Conservation (phyloP, 495 filamentous ascomycete species). For the Aspergillus nanangensis region DNA sequence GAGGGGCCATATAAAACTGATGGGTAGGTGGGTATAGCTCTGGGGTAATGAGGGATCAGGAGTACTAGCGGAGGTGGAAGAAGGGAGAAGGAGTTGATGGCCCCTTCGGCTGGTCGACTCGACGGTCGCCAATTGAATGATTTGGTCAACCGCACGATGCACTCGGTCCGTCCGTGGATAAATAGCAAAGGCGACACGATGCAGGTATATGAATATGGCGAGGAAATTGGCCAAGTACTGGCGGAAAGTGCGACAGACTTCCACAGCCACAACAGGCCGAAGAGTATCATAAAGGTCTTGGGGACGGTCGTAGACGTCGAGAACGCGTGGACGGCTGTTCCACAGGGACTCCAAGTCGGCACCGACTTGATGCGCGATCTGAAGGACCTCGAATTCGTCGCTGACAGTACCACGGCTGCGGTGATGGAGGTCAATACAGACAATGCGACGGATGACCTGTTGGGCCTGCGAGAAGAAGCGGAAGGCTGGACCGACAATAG, state of each 20-base stretch:
- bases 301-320: constrained; percentile 29
- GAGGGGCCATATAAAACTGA: constrained; percentile 35
- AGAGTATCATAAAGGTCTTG: constrained; percentile 24
- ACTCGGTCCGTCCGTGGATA: constrained; percentile 39
- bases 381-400: constrained; percentile 40
- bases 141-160: constrained; percentile 34
- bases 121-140: constrained; percentile 33
- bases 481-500: constrained; percentile 31
- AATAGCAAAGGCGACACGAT: constrained; percentile 39
- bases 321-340: constrained; percentile 29
- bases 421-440: constrained; percentile 37
- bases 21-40: constrained; percentile 22
- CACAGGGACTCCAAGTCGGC: constrained; percentile 37
- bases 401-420: constrained; percentile 36
- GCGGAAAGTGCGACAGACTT: constrained; percentile 32
- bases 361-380: constrained; percentile 36
- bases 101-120: constrained; percentile 14
- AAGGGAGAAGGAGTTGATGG: no score
- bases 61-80: no score
- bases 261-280: constrained; percentile 18
- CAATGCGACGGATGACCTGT: constrained; percentile 34
- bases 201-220: constrained; percentile 37
- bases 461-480: constrained; percentile 33
- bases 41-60: neutral
- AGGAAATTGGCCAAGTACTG: constrained; percentile 39